A percentile compares a stretch with the other conserved stretches of the same genome.
phyloP scores from a whole-genome alignment of 2,329 filamentous ascomycete genomes.

The Venturia effusa region DNA sequence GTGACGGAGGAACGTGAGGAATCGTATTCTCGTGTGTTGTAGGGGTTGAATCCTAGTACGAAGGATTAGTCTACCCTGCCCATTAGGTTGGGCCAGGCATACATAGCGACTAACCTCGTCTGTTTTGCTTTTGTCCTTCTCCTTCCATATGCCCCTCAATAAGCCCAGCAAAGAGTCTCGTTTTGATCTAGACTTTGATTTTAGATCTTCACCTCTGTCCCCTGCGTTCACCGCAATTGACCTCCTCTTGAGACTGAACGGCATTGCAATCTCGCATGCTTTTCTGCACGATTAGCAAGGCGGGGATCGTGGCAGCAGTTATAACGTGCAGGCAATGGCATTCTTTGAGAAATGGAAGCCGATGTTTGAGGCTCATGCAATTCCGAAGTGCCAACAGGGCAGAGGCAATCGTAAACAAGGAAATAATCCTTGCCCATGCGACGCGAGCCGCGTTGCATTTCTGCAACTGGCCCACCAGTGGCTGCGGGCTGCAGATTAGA shows the following conservation, averaged over 20 bases:
- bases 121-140: background rate
- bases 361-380: background rate
- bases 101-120: background rate
- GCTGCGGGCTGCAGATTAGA: background rate
- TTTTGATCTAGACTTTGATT: background rate
- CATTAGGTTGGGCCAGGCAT: background rate
- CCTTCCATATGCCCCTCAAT: background rate
- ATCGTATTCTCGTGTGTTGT: background rate
- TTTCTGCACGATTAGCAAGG: background rate
- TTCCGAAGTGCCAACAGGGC: background rate
- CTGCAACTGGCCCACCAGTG: background rate
- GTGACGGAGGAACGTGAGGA: background rate
- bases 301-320: background rate
- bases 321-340: background rate
- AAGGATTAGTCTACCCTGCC: background rate
- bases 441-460: conserved; percentile 1
- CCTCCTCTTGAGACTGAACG: background rate
- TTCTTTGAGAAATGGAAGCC: background rate
- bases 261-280: background rate
- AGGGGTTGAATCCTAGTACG: background rate
- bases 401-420: conserved; percentile 4
- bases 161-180: background rate
- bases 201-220: background rate
- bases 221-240: background rate
- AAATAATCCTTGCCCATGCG: background rate